A percentile compares a stretch with the other conserved stretches of the same genome.
phyloP scores from a whole-genome alignment of 495 filamentous ascomycete genomes.

The Penicillium cataractarum region DNA sequence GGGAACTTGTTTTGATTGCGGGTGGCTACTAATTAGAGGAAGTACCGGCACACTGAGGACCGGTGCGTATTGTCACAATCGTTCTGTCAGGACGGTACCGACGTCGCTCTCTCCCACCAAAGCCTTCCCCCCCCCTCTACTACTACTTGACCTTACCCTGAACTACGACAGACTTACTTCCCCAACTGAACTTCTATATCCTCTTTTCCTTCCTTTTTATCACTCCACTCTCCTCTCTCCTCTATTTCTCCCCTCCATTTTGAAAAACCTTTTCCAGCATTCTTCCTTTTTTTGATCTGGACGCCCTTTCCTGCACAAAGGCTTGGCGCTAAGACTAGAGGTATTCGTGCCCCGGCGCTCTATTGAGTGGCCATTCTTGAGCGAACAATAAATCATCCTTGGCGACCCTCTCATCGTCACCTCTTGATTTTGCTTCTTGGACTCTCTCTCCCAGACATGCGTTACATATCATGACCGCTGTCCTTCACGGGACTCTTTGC shows the following conservation, averaged over 20 bases:
- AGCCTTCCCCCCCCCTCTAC: background rate
- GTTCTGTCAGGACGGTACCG: background rate
- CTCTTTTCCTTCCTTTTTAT: constrained; percentile 25
- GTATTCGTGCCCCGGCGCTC: constrained; percentile 36
- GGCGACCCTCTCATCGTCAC: constrained; percentile 26
- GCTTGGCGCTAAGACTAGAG: constrained; percentile 29
- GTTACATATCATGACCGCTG: constrained; percentile 51
- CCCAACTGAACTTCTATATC: constrained; percentile 22
- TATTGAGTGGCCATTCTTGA: constrained; percentile 38
- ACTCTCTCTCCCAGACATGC: constrained; percentile 35
- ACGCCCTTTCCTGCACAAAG: constrained; percentile 21
- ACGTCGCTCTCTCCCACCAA: constrained; percentile 3
- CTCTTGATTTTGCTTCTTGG: constrained; percentile 20
- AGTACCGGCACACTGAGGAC: background rate
- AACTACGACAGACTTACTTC: constrained; percentile 12
- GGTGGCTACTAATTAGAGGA: background rate
- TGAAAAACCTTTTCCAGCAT: constrained; percentile 24
- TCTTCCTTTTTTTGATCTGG: constrained; percentile 12
- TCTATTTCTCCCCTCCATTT: constrained; percentile 20
- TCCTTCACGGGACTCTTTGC: constrained; percentile 44
- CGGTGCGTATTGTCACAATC: constrained; percentile 2
- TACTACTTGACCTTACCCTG: constrained; percentile 13
- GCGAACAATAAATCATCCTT: constrained; percentile 38
- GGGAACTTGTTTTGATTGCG: background rate
- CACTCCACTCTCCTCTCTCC: constrained; percentile 17